These are phyloP conservation scores for Saccharomycopsis capsularis DNA, from an alignment of 805 yeast genomes.

Conservation along the genomic window DNA sequence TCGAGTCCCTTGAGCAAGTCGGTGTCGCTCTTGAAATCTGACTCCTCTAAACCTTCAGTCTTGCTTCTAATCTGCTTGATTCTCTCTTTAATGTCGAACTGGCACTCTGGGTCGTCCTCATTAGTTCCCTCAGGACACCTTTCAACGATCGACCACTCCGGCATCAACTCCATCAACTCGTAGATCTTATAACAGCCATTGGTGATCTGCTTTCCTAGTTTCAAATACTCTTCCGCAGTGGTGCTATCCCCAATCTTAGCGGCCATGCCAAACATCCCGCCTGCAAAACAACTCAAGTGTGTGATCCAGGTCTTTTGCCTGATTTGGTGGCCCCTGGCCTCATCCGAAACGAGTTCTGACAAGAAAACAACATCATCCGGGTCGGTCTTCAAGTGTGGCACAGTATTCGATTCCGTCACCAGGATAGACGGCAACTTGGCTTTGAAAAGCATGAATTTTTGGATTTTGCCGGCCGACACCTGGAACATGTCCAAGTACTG, in stretches of 20 bases:
- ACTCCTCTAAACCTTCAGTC: constrained; percentile 9
- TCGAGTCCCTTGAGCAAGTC: constrained; percentile 3
- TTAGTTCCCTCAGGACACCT: constrained; percentile 22
- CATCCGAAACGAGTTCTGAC: constrained; percentile 25
- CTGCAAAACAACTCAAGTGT: constrained; percentile 46
- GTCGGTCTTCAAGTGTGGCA: constrained; percentile 20
- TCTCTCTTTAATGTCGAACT: constrained; percentile 22
- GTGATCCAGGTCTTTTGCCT: constrained; percentile 28
- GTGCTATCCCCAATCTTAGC: constrained; percentile 28
- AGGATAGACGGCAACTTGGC: constrained; percentile 37
- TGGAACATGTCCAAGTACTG: constrained; percentile 31
- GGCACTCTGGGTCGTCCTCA: constrained; percentile 23
- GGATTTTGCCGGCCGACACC: constrained; percentile 33
- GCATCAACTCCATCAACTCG: constrained; percentile 36
- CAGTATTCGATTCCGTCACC: constrained; percentile 10
- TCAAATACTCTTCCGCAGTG: constrained; percentile 28
- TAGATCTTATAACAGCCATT: constrained; percentile 44
- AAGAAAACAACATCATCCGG: constrained; percentile 21
- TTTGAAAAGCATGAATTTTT: constrained; percentile 35
- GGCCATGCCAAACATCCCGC: constrained; percentile 47
- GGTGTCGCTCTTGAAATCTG: constrained; percentile 3
- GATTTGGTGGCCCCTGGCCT: constrained; percentile 9
- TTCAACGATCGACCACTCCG: constrained; percentile 34
- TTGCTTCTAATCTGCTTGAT: constrained; percentile 11
- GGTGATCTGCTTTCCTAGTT: constrained; percentile 38